Evolutionary conservation across 2,329 filamentous ascomycete species (phyloP).

Genomic region (Thermoascus crustaceus): DNA sequence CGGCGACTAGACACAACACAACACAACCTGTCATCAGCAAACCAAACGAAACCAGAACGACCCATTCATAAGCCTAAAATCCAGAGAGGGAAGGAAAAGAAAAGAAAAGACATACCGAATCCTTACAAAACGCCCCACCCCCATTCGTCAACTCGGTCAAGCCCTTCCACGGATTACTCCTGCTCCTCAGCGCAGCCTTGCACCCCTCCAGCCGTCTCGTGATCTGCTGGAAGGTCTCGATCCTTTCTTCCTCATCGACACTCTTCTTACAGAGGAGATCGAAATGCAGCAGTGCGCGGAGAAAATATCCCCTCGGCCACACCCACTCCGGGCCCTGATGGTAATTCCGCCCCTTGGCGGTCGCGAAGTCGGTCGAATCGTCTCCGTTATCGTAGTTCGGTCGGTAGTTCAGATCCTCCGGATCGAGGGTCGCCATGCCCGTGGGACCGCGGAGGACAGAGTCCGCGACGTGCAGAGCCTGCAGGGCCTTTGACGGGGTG

Average conservation of each 20-base stretch:
- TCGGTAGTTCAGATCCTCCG: conserved; percentile 82
- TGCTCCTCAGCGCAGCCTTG: conserved; percentile 73
- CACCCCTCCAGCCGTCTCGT: conserved; percentile 74
- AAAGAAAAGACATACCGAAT: conserved; percentile 59
- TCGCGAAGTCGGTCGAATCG: conserved; percentile 83
- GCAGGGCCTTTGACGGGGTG: conserved; percentile 65
- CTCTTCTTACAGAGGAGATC: conserved; percentile 65
- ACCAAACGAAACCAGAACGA: background rate
- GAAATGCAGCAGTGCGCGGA: conserved; percentile 84
- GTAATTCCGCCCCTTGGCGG: conserved; percentile 91
- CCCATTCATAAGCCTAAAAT: conserved; percentile 4
- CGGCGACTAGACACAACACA: conserved; percentile 54
- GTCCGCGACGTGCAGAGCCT: conserved; percentile 73
- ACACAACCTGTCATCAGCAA: conserved; percentile 11
- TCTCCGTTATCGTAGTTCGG: conserved; percentile 94
- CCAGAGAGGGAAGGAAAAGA: conserved; percentile 2
- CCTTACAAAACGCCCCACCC: conserved; percentile 70
- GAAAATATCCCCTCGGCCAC: conserved; percentile 94
- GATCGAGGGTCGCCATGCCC: conserved; percentile 94
- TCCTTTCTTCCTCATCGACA: conserved; percentile 58
- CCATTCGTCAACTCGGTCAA: conserved; percentile 90
- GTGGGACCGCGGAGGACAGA: conserved; percentile 71
- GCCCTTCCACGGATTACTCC: conserved; percentile 76
- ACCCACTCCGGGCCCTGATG: conserved; percentile 98
- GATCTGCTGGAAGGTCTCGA: conserved; percentile 91